Evolutionary conservation across 352 stramenopile species (phyloP).

Genomic region (Phytopythium helicoides): DNA sequence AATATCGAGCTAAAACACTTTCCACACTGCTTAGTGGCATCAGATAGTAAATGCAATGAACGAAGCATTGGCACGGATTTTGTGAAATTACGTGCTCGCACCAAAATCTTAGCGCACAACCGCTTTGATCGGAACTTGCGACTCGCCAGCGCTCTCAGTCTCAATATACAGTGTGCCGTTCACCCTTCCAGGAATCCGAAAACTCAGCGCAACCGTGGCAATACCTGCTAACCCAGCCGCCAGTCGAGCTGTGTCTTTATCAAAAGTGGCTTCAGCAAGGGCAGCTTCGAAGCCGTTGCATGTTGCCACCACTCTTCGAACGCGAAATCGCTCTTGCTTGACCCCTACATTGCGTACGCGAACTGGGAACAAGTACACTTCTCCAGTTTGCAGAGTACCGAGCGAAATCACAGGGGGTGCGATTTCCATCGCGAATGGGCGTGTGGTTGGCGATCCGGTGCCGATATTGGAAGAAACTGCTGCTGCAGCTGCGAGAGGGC

Average conservation of each 20-base stretch:
- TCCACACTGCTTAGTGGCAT: slow-evolving; percentile 11
- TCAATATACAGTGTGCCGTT: slow-evolving; percentile 42
- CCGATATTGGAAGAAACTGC: not conserved
- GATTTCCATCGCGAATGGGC: slow-evolving; percentile 60
- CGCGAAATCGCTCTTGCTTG: slow-evolving; percentile 66
- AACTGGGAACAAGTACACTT: slow-evolving; percentile 70
- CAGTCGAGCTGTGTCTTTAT: slow-evolving; percentile 54
- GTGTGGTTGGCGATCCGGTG: slow-evolving; percentile 21
- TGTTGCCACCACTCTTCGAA: slow-evolving; percentile 40
- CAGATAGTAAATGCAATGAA: not conserved
- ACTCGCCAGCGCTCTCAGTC: slow-evolving; percentile 47
- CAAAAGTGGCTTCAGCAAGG: slow-evolving; percentile 53
- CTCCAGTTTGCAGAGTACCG: slow-evolving; percentile 26
- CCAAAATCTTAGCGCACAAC: slow-evolving; percentile 27
- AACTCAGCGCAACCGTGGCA: slow-evolving; percentile 60
- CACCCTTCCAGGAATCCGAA: slow-evolving; percentile 47
- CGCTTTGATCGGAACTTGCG: slow-evolving; percentile 48
- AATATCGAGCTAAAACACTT: slow-evolving; percentile 43
- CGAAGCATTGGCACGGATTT: not conserved
- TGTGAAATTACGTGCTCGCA: not conserved
- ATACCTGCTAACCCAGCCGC: slow-evolving; percentile 56
- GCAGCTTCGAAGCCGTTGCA: slow-evolving; percentile 33
- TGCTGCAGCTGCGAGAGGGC: slow-evolving; percentile 1
- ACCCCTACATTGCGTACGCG: slow-evolving; percentile 65
- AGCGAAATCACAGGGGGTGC: slow-evolving; percentile 42